These are phyloP conservation scores for Daedaleopsis nitida DNA, from an alignment of 768 basidiomycete genomes.

Conservation along the genomic window DNA sequence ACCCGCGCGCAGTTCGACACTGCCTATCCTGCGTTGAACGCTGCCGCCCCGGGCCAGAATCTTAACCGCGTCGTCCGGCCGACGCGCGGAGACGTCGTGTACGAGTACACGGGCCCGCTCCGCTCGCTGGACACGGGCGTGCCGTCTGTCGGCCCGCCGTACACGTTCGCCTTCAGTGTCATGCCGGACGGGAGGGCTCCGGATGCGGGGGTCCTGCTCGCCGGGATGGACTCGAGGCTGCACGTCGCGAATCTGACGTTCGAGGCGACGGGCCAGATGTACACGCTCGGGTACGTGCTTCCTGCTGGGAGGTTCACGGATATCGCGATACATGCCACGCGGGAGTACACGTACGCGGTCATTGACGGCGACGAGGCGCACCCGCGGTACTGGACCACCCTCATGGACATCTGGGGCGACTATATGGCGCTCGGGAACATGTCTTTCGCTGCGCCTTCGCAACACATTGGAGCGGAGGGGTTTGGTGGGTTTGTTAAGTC, in stretches of 20 bases:
- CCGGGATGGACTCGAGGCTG: conserved; percentile 38
- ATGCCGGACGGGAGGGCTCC: conserved; percentile 28
- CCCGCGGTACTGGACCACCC: conserved; percentile 38
- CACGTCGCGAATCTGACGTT: conserved; percentile 41
- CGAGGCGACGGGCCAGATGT: conserved; percentile 39
- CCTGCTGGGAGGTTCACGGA: conserved; percentile 33
- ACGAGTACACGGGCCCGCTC: conserved; percentile 22
- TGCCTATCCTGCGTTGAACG: conserved; percentile 39
- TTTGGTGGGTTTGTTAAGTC: conserved; percentile 38
- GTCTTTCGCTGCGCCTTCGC: conserved; percentile 46
- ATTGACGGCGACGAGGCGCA: conserved; percentile 28
- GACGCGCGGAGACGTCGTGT: conserved; percentile 33
- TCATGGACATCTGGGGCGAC: conserved; percentile 43
- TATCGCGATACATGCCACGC: conserved; percentile 41
- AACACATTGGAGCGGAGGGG: conserved; percentile 35
- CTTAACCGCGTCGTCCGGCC: conserved; percentile 41
- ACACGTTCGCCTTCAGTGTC: conserved; percentile 43
- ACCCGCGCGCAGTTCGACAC: conserved; percentile 38
- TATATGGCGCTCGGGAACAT: conserved; percentile 42
- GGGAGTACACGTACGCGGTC: conserved; percentile 37
- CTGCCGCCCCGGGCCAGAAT: conserved; percentile 45
- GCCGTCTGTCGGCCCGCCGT: conserved; percentile 45
- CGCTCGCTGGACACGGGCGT: conserved; percentile 30
- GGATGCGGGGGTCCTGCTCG: conserved; percentile 32
- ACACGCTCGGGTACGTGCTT: conserved; percentile 37